Base-by-base conservation (phyloP, 441 rosid genomes). In the Populus hybrid region DNA sequence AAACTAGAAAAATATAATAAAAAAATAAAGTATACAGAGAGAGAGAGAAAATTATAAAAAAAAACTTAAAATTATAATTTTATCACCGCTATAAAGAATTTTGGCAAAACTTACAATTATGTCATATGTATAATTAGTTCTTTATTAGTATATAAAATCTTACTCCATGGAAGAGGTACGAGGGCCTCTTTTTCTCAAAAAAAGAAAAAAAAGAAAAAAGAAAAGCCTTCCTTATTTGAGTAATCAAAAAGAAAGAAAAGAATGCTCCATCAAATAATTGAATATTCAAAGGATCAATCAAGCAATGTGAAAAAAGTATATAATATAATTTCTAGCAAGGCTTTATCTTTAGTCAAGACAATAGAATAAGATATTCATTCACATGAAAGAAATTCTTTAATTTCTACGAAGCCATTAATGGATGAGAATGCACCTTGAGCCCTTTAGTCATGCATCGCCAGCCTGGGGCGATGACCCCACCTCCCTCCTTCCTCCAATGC, bases 401-500 rank as follows among this genome's bases (percentile, higher is more conserved):
- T 1, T 6, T 3, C 0, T 30, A 5, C 23, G 10, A 1, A 8
- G 10, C 18, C 40, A 10, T 28, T 24, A 5, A 30, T 10, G 5
- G 38, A 46, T 20, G 42, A 20, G n/a, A 69, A 32, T 18, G 2
- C 32, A 36, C n/a, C 59, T 11, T 23, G 38, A n/a, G 6, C 26
- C 30, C 4, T 50, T 28, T 40, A 40, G 80, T 77, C 75, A 63
- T 70, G 38, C 26, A 36, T 77, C 63, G 42, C 28, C 75, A 26
- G 80, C 80, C 24, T 20, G 24, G 11, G 23, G 38, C 64, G 11
- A 57, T 1, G 4, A 0, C 75, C 74, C 36, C 42, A 7, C 10
- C 65, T 7, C 30, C 4, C 21, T 50, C 28, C 70, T n/a, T 63
- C n/a, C 11, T 34, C 65, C 8, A 1, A 1, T 40, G 46, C 30